Conservation (phyloP, 2,329 filamentous ascomycete species). For the Diaporthe vexans region DNA sequence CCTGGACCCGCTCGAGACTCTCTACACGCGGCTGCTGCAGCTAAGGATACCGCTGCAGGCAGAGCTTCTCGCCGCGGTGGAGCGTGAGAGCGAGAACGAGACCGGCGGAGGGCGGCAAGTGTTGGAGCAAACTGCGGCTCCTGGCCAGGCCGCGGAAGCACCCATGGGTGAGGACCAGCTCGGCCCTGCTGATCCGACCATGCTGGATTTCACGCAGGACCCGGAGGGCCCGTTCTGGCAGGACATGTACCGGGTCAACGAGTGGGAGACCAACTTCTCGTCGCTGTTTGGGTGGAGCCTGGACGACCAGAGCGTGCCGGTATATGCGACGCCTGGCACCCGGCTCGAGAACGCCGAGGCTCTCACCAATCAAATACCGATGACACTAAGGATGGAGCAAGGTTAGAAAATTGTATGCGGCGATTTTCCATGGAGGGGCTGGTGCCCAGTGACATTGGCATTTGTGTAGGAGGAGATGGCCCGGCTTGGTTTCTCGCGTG, state of each 20-base stretch:
- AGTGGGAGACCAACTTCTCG: conserved; percentile 37
- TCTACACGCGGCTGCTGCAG: conserved; percentile 32
- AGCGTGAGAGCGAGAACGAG: neutral
- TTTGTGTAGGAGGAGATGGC: too few species aligned
- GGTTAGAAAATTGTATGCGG: neutral
- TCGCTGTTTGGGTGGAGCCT: conserved; percentile 36
- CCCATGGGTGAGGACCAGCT: neutral
- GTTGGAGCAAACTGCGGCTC: neutral
- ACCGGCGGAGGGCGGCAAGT: too few species aligned
- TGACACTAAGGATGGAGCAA: neutral
- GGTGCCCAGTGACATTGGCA: too few species aligned
- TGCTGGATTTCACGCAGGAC: conserved; percentile 26
- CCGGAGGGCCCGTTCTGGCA: conserved; percentile 37
- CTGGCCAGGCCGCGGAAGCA: neutral
- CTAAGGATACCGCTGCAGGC: conserved; percentile 29
- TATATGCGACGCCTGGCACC: neutral
- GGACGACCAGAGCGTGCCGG: conserved; percentile 3
- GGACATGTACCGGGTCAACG: conserved; percentile 28
- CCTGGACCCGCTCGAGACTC: conserved; percentile 31
- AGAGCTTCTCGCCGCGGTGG: conserved; percentile 32
- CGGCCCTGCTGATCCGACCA: neutral
- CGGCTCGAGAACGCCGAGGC: neutral
- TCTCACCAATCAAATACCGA: neutral
- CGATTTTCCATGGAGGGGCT: too few species aligned
- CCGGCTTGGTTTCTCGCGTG: too few species aligned